Base-by-base conservation (phyloP, 2,329 filamentous ascomycete species). In the Parascedosporium putredinis region DNA sequence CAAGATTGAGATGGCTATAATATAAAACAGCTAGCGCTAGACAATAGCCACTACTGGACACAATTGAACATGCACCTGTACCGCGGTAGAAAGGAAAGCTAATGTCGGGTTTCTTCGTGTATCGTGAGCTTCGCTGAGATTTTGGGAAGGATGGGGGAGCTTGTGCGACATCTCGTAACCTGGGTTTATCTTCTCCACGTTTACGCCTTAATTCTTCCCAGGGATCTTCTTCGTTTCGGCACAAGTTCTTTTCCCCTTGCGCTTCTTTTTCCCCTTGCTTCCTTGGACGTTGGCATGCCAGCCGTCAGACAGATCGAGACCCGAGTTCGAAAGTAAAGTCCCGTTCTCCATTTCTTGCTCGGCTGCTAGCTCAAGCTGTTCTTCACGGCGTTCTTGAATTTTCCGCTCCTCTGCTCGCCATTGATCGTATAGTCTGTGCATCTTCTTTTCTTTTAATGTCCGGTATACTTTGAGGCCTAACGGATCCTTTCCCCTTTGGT, bases 371-470 rank as follows among this genome's bases (percentile, higher is more conserved):
- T 84, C 81, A 46, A 79, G 66, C 52, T 83, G 79, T 47, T 86
- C 83, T 43, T 84, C 81, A 49, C 76, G 77, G 57, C 78, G 72
- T 47, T 83, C 82, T 55, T 79, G 70, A 38, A 81, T 70, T 60
- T 79, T 80, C 47, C 70, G 70, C 20, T 86, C 84, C 58, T 84
- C 77, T 56, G 82, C 82, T 49, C 76, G 72, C 76, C 86, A 89
- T 57, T 91, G 86, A 42, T 84, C 83, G 62, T 90, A 88, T 55
- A 88, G 75, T 60, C 86, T 86, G 58, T 83, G 81, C 72, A 96
- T 83, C 56, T 84, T 83, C 62, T 81, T 85, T 68, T 96, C 90
- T 60, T 90, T 93, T 64, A 83, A 84, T 5, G 90, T 96, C 47
- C 79, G 75, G 54, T 79, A 76, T 16, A 82, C 75, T 61, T 88